Evolutionary conservation across 2,329 filamentous ascomycete species (phyloP), one percentile per base, ranked within the genome.

Genomic region (Xylariaceae sp.): DNA sequence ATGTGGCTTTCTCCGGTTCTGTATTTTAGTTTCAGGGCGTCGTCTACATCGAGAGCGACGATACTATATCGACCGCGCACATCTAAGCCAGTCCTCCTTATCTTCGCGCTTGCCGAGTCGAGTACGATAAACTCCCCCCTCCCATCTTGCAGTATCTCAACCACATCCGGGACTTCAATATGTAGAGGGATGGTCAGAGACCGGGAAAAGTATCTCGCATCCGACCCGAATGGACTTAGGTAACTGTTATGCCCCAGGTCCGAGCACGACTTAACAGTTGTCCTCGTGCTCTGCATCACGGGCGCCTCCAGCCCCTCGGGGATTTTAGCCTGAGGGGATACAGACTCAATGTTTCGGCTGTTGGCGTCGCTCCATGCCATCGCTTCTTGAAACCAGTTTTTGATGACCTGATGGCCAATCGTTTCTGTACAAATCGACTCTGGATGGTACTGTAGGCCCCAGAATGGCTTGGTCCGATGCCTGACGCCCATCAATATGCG

Each of bases 371-470:
- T 87, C 82, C 87, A 91, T 42, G 70, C 68, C 52, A 77, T 71
- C 1, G 85, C 84, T 65, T 83, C 76, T 3, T 70, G 67, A 78
- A 91, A 94, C 89, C 91, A 96, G 64, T 88, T 89, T 49, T 71
- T 71, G 37, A 95, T 76, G 30, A 95, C 76, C 11, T 74, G 72
- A 26, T 78, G 80, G 1, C 87, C 85, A 56, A 80, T 79, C 3
- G 76, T 72, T 40, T 89, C 87, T 3, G 91, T 95, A 68, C 90
- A 95, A 11, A 90, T 81, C 0, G 89, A 95, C 70, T 96, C 91
- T 0, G 91, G 91, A 66, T 96, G 91, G 64, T 94, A 96, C 67
- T 96, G 91, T 19, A 96, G 77, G 0, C 88, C 91, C 85, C 88
- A 95, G 60, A 92, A 88, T 0, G 91, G 91, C 60, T 83, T 85